These are phyloP conservation scores for Puccinellia tenuiflora DNA, from an alignment of 176 grass and related monocot species.

Conservation along the genomic window DNA sequence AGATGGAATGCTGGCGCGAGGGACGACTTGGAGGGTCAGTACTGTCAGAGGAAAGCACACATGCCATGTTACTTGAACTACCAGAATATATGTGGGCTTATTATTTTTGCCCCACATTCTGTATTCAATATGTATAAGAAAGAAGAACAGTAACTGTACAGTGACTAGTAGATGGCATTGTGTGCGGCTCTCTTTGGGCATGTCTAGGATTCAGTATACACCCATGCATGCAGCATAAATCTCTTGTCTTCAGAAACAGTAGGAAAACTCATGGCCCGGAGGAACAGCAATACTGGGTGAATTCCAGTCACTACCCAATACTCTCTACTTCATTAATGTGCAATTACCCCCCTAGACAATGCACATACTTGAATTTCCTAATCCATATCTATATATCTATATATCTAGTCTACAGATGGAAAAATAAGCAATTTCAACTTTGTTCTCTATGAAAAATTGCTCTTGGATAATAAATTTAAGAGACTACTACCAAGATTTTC, in stretches of 20 bases:
- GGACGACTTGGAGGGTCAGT: constrained; percentile 29
- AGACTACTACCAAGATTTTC: background rate
- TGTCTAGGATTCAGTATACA: constrained; percentile 38
- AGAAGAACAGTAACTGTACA: background rate
- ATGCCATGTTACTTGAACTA: constrained; percentile 49
- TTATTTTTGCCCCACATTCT: constrained; percentile 15
- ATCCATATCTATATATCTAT: constrained; percentile 2
- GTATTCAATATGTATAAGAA: background rate
- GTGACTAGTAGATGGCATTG: constrained; percentile 13
- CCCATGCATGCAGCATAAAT: constrained; percentile 15
- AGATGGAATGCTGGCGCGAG: constrained; percentile 33
- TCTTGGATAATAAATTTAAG: background rate
- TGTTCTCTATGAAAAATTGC: background rate
- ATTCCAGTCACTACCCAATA: background rate
- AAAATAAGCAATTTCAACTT: background rate
- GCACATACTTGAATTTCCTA: background rate
- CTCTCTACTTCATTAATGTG: background rate
- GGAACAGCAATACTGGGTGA: background rate
- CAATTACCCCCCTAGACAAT: background rate
- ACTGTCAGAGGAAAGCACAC: constrained; percentile 57
- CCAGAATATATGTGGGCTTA: constrained; percentile 37
- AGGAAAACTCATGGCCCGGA: background rate
- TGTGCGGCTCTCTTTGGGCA: constrained; percentile 8
- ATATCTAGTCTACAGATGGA: background rate
- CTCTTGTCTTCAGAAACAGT: constrained; percentile 19